A percentile compares a stretch with the other conserved stretches of the same genome.
Evolutionary conservation across 352 stramenopile genomes (phyloP).

Genomic region (Pythium biforme): DNA sequence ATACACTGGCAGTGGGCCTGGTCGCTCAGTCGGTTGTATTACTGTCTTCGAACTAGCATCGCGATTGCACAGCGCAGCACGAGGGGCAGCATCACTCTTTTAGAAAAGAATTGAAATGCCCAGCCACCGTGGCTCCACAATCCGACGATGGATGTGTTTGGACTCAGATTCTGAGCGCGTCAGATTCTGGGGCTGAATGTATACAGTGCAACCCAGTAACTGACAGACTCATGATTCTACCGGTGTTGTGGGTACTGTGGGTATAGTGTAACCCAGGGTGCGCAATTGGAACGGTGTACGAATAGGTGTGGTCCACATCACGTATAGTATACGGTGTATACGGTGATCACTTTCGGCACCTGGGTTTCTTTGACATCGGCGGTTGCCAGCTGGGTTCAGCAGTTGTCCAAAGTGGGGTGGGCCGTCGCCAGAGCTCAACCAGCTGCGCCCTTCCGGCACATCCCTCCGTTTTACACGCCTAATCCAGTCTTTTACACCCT

Average conservation of each 20-base stretch:
- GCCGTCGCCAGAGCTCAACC: background rate
- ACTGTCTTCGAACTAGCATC: too few species aligned
- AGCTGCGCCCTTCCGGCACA: slow-evolving; percentile 1
- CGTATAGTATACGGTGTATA: background rate
- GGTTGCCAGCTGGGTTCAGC: background rate
- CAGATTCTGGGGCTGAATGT: too few species aligned
- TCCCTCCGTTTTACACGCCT: background rate
- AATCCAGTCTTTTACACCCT: background rate
- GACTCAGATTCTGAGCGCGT: too few species aligned
- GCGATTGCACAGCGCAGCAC: background rate
- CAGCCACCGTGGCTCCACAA: background rate
- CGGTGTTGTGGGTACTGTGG: too few species aligned
- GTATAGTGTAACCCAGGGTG: too few species aligned
- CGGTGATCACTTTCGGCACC: too few species aligned
- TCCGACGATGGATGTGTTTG: background rate
- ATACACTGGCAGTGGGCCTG: too few species aligned
- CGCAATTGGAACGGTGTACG: background rate
- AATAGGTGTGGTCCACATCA: background rate
- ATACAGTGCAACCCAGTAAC: background rate
- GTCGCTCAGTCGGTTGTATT: too few species aligned
- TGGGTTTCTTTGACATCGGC: background rate
- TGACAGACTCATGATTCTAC: background rate
- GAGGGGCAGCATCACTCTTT: background rate
- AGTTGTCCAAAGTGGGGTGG: slow-evolving; percentile 1
- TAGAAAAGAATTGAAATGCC: too few species aligned